Conservation (phyloP, 345 rosid genomes). For the Brassica cretica region DNA sequence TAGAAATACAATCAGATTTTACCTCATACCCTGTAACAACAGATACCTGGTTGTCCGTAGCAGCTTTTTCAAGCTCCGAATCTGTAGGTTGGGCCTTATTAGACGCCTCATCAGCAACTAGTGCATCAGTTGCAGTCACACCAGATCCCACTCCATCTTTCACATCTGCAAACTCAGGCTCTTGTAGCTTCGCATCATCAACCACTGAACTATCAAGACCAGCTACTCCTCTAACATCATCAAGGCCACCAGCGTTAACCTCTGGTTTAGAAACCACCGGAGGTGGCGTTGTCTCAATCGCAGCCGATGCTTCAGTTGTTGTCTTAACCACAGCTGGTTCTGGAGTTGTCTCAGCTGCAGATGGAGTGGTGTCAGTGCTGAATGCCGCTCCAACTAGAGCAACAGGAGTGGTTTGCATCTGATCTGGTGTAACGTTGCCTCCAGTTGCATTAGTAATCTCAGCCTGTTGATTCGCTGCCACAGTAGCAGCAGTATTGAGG, state of each 20-base stretch:
- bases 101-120: slow-evolving; percentile 37
- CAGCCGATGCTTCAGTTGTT: slow-evolving; percentile 12
- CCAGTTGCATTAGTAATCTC: slow-evolving; percentile 12
- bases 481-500: slow-evolving; percentile 23
- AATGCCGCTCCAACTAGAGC: not conserved
- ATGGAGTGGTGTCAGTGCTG: slow-evolving; percentile 28
- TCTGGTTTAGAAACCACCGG: slow-evolving; percentile 18
- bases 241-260: slow-evolving; percentile 15
- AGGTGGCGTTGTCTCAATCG: slow-evolving; percentile 7
- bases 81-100: slow-evolving; percentile 49
- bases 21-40: slow-evolving; percentile 88
- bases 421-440: slow-evolving; percentile 7
- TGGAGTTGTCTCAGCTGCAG: slow-evolving; percentile 34
- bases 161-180: not conserved
- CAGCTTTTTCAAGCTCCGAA: slow-evolving; percentile 55
- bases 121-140: slow-evolving; percentile 20
- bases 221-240: slow-evolving; percentile 46
- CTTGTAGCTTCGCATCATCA: slow-evolving; percentile 32
- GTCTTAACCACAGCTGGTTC: slow-evolving; percentile 1
- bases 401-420: slow-evolving; percentile 29
- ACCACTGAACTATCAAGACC: slow-evolving; percentile 46
- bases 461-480: slow-evolving; percentile 41
- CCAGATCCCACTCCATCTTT: slow-evolving; percentile 14
- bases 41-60: slow-evolving; percentile 89
- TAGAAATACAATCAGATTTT: slow-evolving; percentile 97